phyloP scores from a whole-genome alignment of 805 yeast species.

The Saccharomycopsis babjevae region DNA sequence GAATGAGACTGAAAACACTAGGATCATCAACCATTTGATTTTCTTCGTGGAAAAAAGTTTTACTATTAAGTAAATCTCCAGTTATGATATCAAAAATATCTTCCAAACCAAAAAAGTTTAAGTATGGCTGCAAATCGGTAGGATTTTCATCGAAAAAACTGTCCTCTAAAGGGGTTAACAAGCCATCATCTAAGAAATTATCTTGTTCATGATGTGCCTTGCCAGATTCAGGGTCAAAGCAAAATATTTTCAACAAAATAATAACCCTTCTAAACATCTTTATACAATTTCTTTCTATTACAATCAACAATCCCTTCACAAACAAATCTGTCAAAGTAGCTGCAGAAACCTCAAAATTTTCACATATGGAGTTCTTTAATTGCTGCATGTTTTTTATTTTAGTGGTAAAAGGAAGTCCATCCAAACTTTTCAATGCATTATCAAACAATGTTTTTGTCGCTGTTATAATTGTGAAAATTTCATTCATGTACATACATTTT shows the following conservation, averaged over 20 bases:
- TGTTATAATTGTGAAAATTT: not conserved
- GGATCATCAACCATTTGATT: constrained; percentile 34
- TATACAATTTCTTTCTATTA: constrained; percentile 3
- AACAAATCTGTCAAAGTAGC: constrained; percentile 3
- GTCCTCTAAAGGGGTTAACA: constrained; percentile 9
- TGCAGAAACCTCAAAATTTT: not conserved
- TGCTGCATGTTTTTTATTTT: not conserved
- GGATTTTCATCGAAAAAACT: not conserved
- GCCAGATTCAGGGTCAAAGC: constrained; percentile 1
- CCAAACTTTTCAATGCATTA: not conserved
- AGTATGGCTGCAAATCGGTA: constrained; percentile 7
- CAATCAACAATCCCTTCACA: constrained; percentile 4
- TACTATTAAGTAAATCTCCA: not conserved
- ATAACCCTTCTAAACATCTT: constrained; percentile 7
- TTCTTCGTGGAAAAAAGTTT: not conserved
- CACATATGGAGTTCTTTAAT: not conserved
- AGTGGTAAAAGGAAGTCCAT: not conserved
- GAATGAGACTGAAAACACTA: constrained; percentile 41
- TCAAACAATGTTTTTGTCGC: constrained; percentile 3
- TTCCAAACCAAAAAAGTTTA: constrained; percentile 5
- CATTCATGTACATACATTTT: not conserved
- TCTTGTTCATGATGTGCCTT: not conserved
- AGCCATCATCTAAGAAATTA: constrained; percentile 6
- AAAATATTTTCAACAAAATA: constrained; percentile 6
- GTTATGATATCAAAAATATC: not conserved